These are phyloP conservation scores for Panaeolus cyanescens DNA, from an alignment of 768 basidiomycete genomes.

Conservation along the genomic window DNA sequence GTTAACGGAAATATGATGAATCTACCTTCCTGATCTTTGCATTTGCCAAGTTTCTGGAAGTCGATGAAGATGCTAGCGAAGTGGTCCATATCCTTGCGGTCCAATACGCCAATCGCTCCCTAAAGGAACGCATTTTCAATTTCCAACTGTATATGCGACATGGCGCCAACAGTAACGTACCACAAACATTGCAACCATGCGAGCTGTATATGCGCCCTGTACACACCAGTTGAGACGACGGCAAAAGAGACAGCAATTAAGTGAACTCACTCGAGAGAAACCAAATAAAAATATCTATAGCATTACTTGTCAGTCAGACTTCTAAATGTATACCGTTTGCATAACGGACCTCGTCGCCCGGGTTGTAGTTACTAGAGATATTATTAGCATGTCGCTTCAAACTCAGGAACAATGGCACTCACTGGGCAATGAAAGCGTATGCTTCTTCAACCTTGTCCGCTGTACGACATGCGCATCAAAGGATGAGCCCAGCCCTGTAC, in stretches of 20 bases:
- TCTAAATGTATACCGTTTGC: constrained; percentile 5
- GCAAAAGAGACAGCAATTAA: neutral
- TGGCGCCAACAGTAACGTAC: constrained; percentile 33
- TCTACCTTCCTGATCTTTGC: constrained; percentile 45
- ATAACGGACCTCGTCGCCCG: constrained; percentile 65
- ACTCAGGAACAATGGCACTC: constrained; percentile 24
- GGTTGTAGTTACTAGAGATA: constrained; percentile 60
- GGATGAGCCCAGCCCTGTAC: neutral
- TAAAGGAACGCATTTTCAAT: constrained; percentile 23
- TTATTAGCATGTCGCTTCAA: neutral
- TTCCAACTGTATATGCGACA: neutral
- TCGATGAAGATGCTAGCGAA: constrained; percentile 65
- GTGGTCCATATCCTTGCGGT: constrained; percentile 71
- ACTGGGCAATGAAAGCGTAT: constrained; percentile 83
- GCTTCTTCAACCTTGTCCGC: constrained; percentile 78
- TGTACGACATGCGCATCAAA: constrained; percentile 23
- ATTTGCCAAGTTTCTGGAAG: constrained; percentile 64
- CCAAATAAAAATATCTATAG: constrained; percentile 74
- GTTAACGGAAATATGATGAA: neutral
- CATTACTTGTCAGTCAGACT: neutral
- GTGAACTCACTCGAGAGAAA: constrained; percentile 60
- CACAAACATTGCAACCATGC: constrained; percentile 74
- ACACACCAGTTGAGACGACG: neutral
- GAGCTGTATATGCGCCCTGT: constrained; percentile 75
- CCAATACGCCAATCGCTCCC: constrained; percentile 73